Percentiles rank a stretch among this genome's conserved stretches.
phyloP scores from a whole-genome alignment of 2,329 filamentous ascomycete genomes.

The Graphilbum fragrans region DNA sequence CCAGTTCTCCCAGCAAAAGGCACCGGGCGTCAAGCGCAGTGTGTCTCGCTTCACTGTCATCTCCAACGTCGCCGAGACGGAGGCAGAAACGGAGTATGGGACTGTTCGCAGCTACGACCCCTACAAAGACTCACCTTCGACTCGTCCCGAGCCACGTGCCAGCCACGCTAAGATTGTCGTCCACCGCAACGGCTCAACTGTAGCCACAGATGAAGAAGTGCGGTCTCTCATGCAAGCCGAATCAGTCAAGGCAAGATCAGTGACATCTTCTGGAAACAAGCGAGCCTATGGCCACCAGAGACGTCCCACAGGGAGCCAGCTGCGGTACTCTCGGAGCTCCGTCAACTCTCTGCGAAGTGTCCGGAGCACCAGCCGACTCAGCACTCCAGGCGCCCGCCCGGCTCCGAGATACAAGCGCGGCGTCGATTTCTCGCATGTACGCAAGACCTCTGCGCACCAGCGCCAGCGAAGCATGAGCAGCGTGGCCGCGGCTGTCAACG shows the following conservation, averaged over 20 bases:
- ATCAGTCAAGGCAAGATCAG: constrained; percentile 3
- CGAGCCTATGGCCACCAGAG: constrained; percentile 17
- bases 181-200: constrained; percentile 36
- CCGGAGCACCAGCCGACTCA: constrained; percentile 21
- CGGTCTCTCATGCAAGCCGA: constrained; percentile 17
- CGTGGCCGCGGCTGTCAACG: background rate
- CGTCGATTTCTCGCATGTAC: constrained; percentile 41
- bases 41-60: constrained; percentile 54
- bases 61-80: constrained; percentile 43
- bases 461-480: constrained; percentile 7
- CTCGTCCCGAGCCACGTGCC: constrained; percentile 31
- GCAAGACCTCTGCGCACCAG: constrained; percentile 20
- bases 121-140: constrained; percentile 55
- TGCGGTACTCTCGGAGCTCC: constrained; percentile 26
- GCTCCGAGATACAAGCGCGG: constrained; percentile 36
- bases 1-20: constrained; percentile 38
- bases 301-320: constrained; percentile 15
- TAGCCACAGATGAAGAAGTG: constrained; percentile 21
- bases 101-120: constrained; percentile 67
- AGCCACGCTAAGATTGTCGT: constrained; percentile 58
- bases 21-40: constrained; percentile 36
- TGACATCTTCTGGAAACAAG: constrained; percentile 1
- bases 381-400: constrained; percentile 24
- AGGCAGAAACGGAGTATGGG: constrained; percentile 24
- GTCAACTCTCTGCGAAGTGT: constrained; percentile 31